These are phyloP conservation scores for Hygrocybe coccinea DNA, from an alignment of 768 basidiomycete genomes.

Conservation along the genomic window DNA sequence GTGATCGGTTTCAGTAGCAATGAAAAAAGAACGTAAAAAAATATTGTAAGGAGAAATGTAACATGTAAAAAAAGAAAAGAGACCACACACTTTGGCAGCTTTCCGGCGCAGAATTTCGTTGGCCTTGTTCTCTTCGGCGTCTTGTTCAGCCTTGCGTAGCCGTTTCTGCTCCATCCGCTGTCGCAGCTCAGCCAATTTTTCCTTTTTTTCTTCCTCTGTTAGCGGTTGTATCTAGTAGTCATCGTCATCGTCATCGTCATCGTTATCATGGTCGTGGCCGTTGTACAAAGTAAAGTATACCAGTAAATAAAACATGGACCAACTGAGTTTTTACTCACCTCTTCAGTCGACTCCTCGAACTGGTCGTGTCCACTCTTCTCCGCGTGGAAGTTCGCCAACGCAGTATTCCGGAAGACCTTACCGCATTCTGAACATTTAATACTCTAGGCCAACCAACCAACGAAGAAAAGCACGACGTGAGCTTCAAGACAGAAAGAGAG, in stretches of 20 bases:
- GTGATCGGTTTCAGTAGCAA: too few species aligned
- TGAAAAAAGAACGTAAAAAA: neutral
- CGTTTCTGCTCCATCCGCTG: conserved; percentile 80
- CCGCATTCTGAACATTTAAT: conserved; percentile 82
- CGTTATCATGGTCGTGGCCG: too few species aligned
- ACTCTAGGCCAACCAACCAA: too few species aligned
- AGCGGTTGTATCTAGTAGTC: conserved; percentile 92
- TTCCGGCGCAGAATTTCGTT: conserved; percentile 83
- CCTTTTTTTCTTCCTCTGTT: conserved; percentile 89
- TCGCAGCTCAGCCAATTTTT: conserved; percentile 73
- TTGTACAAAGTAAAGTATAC: too few species aligned
- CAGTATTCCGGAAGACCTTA: conserved; percentile 82
- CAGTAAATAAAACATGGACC: neutral
- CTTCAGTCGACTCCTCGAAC: conserved; percentile 93
- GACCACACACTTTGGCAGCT: conserved; percentile 60
- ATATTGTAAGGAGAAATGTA: neutral
- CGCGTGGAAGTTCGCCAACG: conserved; percentile 87
- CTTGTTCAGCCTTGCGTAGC: conserved; percentile 62
- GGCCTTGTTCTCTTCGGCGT: conserved; percentile 64
- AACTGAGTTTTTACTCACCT: conserved; percentile 37
- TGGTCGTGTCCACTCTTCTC: conserved; percentile 94
- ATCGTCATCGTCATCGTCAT: too few species aligned
- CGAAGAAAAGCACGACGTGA: too few species aligned
- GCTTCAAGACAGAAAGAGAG: too few species aligned
- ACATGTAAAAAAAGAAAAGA: neutral